Evolutionary conservation across 257 asterid genomes (phyloP).

Genomic region (Ilex aquifolium): DNA sequence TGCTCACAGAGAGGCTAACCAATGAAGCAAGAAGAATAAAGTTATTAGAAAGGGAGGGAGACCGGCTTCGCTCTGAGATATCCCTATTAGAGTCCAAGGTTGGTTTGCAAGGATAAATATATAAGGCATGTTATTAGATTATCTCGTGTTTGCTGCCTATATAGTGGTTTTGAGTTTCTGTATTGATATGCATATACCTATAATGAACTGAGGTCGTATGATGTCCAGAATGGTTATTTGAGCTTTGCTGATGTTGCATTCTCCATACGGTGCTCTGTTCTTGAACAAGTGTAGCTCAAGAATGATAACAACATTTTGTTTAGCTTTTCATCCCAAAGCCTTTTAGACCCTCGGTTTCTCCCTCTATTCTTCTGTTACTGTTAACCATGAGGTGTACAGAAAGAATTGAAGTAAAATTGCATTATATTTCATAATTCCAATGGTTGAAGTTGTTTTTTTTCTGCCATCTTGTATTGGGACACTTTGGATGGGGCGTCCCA

Average conservation of each 20-base stretch:
- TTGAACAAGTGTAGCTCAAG: neutral
- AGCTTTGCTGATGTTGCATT: neutral
- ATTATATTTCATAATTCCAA: too few relatives aligned
- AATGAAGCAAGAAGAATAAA: slow-evolving; percentile 79
- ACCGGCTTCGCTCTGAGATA: slow-evolving; percentile 80
- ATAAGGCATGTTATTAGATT: slow-evolving; percentile 1
- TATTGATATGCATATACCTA: neutral
- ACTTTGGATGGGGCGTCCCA: too few relatives aligned
- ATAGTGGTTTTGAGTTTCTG: too few relatives aligned
- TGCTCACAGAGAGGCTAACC: slow-evolving; percentile 67
- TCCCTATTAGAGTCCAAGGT: slow-evolving; percentile 98
- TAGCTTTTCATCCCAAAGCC: neutral
- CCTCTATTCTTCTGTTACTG: too few relatives aligned
- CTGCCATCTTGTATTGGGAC: too few relatives aligned
- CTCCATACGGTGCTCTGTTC: neutral
- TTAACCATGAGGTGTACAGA: too few relatives aligned
- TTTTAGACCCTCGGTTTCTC: neutral
- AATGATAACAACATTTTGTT: neutral
- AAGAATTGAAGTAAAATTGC: too few relatives aligned
- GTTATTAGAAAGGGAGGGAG: slow-evolving; percentile 90
- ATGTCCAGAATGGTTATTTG: neutral
- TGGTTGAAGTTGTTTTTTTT: too few relatives aligned
- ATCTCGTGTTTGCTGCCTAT: slow-evolving; percentile 5
- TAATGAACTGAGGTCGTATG: neutral
- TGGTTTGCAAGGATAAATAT: slow-evolving; percentile 20